phyloP scores from a whole-genome alignment of 306 rosid species.

The Dalbergia cultrata region DNA sequence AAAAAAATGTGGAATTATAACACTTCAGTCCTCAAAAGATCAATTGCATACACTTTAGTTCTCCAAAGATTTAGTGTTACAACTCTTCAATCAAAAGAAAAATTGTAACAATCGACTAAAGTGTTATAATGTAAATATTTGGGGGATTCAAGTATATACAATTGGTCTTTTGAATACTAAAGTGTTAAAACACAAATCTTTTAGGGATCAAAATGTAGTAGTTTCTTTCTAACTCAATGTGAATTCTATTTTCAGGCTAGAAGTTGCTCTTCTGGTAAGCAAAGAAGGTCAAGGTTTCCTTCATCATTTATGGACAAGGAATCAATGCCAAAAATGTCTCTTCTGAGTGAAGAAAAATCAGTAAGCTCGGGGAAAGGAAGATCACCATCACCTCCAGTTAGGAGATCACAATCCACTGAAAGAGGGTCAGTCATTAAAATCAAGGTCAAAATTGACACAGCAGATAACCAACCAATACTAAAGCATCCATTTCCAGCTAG shows the following conservation, averaged over 20 bases:
- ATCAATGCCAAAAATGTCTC: constrained; percentile 64
- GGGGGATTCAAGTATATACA: too few relatives aligned
- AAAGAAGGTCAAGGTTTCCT: constrained; percentile 88
- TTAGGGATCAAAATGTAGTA: too few relatives aligned
- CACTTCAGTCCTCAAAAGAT: too few relatives aligned
- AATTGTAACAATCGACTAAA: too few relatives aligned
- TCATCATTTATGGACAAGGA: constrained; percentile 75
- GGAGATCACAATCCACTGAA: constrained; percentile 90
- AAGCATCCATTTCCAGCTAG: constrained; percentile 82
- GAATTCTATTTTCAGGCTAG: constrained; percentile 68
- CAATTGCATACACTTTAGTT: too few relatives aligned
- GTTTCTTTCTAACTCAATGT: constrained; percentile 21
- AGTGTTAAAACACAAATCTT: too few relatives aligned
- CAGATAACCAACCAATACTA: constrained; percentile 70
- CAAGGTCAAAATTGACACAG: constrained; percentile 66
- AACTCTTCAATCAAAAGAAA: too few relatives aligned
- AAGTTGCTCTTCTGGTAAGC: constrained; percentile 98
- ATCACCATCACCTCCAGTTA: constrained; percentile 89
- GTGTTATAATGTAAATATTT: too few relatives aligned
- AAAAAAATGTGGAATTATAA: too few relatives aligned
- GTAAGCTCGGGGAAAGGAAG: constrained; percentile 70
- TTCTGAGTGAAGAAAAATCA: constrained; percentile 67
- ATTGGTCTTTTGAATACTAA: too few relatives aligned
- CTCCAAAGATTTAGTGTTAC: too few relatives aligned
- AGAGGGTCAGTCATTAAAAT: constrained; percentile 78